A percentile compares a stretch with the other conserved stretches of the same genome.
Evolutionary conservation across 2,329 filamentous ascomycete species (phyloP).

Genomic region (Verticillium nubilum): DNA sequence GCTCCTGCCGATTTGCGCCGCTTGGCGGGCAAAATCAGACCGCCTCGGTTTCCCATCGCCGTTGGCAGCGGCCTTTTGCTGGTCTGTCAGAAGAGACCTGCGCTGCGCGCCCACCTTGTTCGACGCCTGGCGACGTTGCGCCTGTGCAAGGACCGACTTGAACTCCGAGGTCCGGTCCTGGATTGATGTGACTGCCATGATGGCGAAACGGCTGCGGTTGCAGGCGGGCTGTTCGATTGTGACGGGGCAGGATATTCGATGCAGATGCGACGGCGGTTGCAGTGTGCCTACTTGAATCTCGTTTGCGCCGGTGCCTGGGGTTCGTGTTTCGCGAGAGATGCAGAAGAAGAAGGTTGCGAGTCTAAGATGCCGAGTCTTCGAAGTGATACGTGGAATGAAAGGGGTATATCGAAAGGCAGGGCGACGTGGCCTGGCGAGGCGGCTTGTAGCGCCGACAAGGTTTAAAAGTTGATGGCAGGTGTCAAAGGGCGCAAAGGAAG

Average conservation of each 20-base stretch:
- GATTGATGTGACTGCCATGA: conserved; percentile 68
- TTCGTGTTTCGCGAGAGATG: not conserved
- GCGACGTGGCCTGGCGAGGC: not conserved
- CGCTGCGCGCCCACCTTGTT: conserved; percentile 75
- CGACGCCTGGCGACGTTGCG: conserved; percentile 71
- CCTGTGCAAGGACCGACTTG: conserved; percentile 80
- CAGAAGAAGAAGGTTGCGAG: not conserved
- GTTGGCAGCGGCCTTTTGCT: conserved; percentile 61
- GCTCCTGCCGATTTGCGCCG: conserved; percentile 85
- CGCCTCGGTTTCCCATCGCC: conserved; percentile 52
- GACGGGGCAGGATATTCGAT: not conserved
- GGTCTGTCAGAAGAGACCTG: conserved; percentile 71
- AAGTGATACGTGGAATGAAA: not conserved
- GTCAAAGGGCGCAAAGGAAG: not conserved
- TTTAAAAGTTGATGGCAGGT: not conserved
- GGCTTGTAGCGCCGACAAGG: not conserved
- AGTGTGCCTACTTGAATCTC: not conserved
- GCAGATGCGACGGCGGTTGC: not conserved
- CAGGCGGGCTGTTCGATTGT: not conserved
- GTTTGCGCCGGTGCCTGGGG: not conserved
- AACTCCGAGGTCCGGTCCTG: conserved; percentile 97
- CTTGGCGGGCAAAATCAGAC: conserved; percentile 89
- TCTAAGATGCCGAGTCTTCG: not conserved
- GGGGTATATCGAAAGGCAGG: not conserved
- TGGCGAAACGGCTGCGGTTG: conserved; percentile 5